Percentiles rank a stretch among this genome's conserved stretches.
Evolutionary conservation across 108 stramenopile species (phyloP).

Genomic region (Nannochloropsis salina): DNA sequence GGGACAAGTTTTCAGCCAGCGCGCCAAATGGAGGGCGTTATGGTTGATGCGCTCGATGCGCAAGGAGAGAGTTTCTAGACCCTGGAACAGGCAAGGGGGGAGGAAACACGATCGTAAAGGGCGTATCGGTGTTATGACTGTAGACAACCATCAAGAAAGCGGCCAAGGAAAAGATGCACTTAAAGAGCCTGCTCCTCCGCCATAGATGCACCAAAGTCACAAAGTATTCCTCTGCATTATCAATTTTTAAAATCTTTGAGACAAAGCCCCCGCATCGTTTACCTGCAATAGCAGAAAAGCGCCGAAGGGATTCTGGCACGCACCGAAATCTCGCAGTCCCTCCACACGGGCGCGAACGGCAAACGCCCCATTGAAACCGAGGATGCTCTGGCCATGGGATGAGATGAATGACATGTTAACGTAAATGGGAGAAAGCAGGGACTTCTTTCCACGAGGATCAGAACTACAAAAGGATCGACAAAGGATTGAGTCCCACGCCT

Average conservation of each 20-base stretch:
- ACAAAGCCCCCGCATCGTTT: not conserved
- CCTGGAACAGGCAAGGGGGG: constrained; percentile 54
- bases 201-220: no score
- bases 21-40: constrained; percentile 69
- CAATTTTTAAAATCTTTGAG: no score
- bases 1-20: constrained; percentile 61
- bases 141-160: no score
- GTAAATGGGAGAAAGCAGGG: no score
- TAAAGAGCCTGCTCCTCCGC: no score
- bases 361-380: not conserved
- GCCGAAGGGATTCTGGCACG: constrained; percentile 12
- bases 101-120: not conserved
- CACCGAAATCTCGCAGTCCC: not conserved
- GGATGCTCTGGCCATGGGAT: not conserved
- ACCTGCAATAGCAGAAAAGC: not conserved
- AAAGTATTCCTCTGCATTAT: no score
- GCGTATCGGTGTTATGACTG: no score
- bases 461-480: no score
- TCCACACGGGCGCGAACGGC: constrained; percentile 19
- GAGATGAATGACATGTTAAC: not conserved
- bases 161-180: no score
- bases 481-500: no score
- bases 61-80: constrained; percentile 75
- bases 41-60: constrained; percentile 63
- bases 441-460: no score